These are phyloP conservation scores for Daldinia eschscholtzii DNA, from an alignment of 2,329 filamentous ascomycete genomes.

Conservation along the genomic window DNA sequence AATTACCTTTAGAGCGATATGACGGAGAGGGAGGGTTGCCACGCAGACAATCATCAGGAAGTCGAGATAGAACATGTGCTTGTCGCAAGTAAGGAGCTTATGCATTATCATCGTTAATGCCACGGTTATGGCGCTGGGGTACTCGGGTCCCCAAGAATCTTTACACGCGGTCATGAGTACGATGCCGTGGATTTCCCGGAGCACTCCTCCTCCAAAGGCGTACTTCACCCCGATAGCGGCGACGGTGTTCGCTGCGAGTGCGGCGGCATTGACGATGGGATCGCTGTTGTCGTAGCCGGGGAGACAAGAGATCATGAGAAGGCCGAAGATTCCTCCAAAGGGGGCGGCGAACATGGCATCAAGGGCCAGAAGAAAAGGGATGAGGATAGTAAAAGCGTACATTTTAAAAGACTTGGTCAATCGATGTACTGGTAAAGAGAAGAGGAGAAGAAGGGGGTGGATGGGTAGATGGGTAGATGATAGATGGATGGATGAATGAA, in stretches of 20 bases:
- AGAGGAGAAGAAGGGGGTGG: background rate
- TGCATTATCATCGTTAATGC: constrained; percentile 1
- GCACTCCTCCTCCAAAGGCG: background rate
- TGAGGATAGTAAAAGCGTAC: constrained; percentile 22
- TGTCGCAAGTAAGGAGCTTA: background rate
- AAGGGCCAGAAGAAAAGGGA: constrained; percentile 24
- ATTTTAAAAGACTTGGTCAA: constrained; percentile 19
- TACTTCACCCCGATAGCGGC: background rate
- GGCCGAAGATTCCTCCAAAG: constrained; percentile 16
- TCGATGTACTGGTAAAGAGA: background rate
- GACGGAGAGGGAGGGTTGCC: background rate
- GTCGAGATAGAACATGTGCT: background rate
- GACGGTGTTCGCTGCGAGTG: background rate
- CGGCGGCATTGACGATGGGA: background rate
- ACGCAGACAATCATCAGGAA: background rate
- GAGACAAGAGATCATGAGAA: constrained; percentile 18
- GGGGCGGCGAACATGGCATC: constrained; percentile 19
- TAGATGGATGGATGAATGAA: background rate
- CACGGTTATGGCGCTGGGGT: constrained; percentile 9
- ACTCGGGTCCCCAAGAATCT: constrained; percentile 5
- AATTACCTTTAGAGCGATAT: background rate
- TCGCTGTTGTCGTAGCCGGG: background rate
- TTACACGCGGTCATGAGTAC: constrained; percentile 18
- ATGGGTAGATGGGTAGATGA: background rate
- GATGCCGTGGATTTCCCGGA: constrained; percentile 17